phyloP scores from a whole-genome alignment of 306 rosid species.

The Vigna hirtella region DNA sequence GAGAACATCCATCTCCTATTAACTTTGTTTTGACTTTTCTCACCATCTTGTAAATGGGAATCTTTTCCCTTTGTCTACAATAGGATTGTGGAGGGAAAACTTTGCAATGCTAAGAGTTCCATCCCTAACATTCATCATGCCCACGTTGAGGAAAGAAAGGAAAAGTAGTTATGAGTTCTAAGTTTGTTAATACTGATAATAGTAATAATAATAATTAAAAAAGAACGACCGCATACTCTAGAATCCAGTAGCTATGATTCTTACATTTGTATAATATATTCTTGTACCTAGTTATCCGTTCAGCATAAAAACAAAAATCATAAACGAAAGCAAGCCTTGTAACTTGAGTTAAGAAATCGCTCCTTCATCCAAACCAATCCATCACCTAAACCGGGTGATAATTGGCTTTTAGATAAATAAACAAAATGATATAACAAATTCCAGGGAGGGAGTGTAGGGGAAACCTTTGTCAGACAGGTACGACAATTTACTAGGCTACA shows the following conservation, averaged over 20 bases:
- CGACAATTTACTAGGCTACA: constrained; percentile 29
- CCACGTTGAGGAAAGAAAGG: not conserved
- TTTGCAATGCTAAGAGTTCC: too few relatives aligned
- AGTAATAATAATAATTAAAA: not conserved
- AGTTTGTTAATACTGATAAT: too few relatives aligned
- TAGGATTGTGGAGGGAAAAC: too few relatives aligned
- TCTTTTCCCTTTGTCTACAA: too few relatives aligned
- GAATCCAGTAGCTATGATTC: constrained; percentile 7
- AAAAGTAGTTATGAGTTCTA: not conserved
- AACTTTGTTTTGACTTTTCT: too few relatives aligned
- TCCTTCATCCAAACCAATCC: constrained; percentile 45
- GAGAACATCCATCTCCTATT: too few relatives aligned
- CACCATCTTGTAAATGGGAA: too few relatives aligned
- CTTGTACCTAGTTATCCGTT: not conserved
- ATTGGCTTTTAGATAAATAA: constrained; percentile 50
- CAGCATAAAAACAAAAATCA: constrained; percentile 3
- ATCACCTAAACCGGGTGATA: constrained; percentile 46
- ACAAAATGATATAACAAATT: constrained; percentile 42
- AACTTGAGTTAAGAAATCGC: constrained; percentile 43
- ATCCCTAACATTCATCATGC: not conserved
- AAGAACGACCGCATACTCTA: not conserved
- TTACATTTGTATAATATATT: not conserved
- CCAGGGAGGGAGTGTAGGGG: constrained; percentile 7
- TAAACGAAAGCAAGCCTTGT: constrained; percentile 49
- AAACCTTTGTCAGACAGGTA: constrained; percentile 16